A percentile compares a stretch with the other conserved stretches of the same genome.
Evolutionary conservation across 1,139 yeast species (phyloP).

Genomic region (Zygosaccharomyces pseudobailii): DNA sequence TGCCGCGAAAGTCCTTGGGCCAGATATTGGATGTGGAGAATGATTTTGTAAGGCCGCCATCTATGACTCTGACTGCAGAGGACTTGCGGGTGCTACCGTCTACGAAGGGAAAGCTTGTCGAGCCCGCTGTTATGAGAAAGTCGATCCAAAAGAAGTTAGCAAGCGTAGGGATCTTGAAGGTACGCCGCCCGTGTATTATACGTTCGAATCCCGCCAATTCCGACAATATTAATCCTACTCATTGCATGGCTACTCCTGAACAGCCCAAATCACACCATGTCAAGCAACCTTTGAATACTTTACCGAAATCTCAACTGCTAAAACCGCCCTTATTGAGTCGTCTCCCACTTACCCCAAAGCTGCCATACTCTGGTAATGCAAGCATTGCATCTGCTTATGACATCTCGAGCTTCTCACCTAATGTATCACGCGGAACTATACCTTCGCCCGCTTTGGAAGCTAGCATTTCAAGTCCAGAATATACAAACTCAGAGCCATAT

Average conservation of each 20-base stretch:
- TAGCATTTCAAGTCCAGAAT: slow-evolving; percentile 22
- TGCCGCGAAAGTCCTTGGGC: slow-evolving; percentile 32
- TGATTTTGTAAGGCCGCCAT: slow-evolving; percentile 31
- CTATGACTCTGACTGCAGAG: slow-evolving; percentile 26
- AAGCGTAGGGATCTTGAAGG: slow-evolving; percentile 3
- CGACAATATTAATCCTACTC: background rate
- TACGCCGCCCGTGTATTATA: background rate
- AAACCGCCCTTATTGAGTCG: background rate
- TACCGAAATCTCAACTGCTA: background rate
- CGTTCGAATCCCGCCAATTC: background rate
- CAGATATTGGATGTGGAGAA: slow-evolving; percentile 23
- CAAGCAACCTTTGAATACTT: background rate
- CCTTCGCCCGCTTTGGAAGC: slow-evolving; percentile 8
- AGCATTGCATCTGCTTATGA: background rate
- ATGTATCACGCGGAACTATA: background rate
- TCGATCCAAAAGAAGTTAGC: slow-evolving; percentile 7
- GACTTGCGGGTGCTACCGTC: slow-evolving; percentile 27
- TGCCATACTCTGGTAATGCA: background rate
- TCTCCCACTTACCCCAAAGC: background rate
- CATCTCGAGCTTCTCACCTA: background rate
- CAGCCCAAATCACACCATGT: background rate
- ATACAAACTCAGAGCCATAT: slow-evolving; percentile 20
- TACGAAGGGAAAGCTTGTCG: slow-evolving; percentile 4
- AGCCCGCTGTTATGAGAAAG: background rate
- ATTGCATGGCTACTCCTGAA: background rate